These are phyloP conservation scores for Ocimum tenuiflorum DNA, from an alignment of 257 asterid species.

Conservation along the genomic window DNA sequence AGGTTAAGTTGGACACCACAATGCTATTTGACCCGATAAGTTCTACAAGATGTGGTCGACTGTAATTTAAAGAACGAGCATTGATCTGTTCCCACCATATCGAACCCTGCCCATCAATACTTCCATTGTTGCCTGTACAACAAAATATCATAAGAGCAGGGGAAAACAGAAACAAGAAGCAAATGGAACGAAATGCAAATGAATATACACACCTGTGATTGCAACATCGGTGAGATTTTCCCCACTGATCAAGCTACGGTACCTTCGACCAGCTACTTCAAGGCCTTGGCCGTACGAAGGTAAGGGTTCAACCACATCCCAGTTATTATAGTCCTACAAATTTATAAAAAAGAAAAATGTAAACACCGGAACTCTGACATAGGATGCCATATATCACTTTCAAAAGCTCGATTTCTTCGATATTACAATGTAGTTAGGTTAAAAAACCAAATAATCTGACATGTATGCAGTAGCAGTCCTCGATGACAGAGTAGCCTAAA, in stretches of 20 bases:
- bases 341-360: not conserved
- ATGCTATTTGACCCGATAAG: constrained; percentile 51
- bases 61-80: constrained; percentile 61
- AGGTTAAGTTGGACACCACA: constrained; percentile 81
- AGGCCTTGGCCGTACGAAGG: constrained; percentile 70
- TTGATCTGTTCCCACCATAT: constrained; percentile 80
- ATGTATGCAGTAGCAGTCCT: too few species aligned
- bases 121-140: constrained; percentile 78
- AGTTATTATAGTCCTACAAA: constrained; percentile 48
- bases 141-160: too few species aligned
- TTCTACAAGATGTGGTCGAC: constrained; percentile 86
- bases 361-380: too few species aligned
- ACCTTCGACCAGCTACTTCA: constrained; percentile 54
- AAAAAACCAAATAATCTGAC: too few species aligned
- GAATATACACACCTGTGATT: constrained; percentile 60
- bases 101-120: constrained; percentile 90
- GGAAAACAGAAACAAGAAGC: too few species aligned
- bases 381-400: too few species aligned
- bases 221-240: constrained; percentile 58
- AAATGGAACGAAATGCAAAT: too few species aligned
- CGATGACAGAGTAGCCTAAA: too few species aligned
- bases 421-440: too few species aligned
- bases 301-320: constrained; percentile 65
- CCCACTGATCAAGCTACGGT: constrained; percentile 62
- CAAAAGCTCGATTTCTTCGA: too few species aligned